Evolutionary conservation across 1,284 basidiomycete species (phyloP), one percentile per base, ranked within the genome.

Genomic region (Puccinia horiana): DNA sequence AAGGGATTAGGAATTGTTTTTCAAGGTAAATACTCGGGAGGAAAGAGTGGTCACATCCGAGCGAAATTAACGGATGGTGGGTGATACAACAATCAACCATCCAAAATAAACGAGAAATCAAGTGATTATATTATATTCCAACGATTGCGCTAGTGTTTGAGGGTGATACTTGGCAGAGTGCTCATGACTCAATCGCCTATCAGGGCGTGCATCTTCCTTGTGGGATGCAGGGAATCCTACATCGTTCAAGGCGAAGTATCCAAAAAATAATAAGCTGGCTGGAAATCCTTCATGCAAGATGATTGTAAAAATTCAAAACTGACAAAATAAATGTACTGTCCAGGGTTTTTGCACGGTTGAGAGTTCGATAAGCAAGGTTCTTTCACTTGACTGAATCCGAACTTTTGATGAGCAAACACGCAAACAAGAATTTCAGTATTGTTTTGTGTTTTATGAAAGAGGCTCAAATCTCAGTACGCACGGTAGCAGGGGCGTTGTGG

Each of bases 141-240:
- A n/a, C 37, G 40, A 67, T 37, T 42, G 16, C 16, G 11, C 40
- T 47, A 44, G 40, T 47, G 40, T 69, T 47, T 69, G 23, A n/a
- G 47, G 47, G 40, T 6, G 40, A 69, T 42, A 29, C 40, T 32
- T 18, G 52, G 12, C 32, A 77, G 75, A 6, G 58, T 29, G 5
- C 58, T 65, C 47, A 77, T 26, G 23, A 77, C 56, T 61, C 75
- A 77, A 29, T 63, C 56, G 26, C 58, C 78, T 40, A 80, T 80
- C 37, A 80, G 12, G 32, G 42, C 56, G 37, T 80, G 78, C 78
- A 80, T 80, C 67, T 29, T 72, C 1, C 69, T 61, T 26, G 78
- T 80, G 8, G 67, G 78, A 73, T 80, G 78, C 8, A 80, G 56
- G 5, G 78, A 61, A 61, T 80, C 78, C 78, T 80, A 9, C 20